phyloP scores from a whole-genome alignment of 306 rosid species.

The Gastrolobium bilobum region DNA sequence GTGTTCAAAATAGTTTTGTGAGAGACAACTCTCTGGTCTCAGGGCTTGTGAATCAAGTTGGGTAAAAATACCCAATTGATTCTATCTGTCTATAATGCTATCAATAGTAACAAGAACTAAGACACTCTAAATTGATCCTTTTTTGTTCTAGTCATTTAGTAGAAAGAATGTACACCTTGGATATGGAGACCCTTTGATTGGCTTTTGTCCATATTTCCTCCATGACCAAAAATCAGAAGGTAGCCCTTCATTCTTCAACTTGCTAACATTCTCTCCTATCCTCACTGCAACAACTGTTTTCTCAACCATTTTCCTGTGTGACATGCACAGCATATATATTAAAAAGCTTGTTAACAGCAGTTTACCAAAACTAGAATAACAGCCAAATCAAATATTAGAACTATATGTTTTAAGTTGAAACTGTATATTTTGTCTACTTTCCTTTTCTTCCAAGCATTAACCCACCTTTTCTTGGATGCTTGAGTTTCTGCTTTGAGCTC shows the following conservation, averaged over 20 bases:
- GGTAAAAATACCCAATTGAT: not conserved
- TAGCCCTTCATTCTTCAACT: constrained; percentile 85
- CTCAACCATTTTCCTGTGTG: constrained; percentile 73
- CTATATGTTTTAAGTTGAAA: not conserved
- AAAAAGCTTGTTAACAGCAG: not conserved
- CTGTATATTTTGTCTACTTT: not conserved
- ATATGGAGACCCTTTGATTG: constrained; percentile 94
- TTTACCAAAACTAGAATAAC: constrained; percentile 33
- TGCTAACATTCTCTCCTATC: constrained; percentile 78
- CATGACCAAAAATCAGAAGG: constrained; percentile 97
- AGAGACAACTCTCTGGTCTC: too few species aligned
- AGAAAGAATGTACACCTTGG: constrained; percentile 71
- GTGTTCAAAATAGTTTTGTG: too few species aligned
- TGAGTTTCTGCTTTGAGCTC: constrained; percentile 59
- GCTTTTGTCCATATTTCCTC: constrained; percentile 98
- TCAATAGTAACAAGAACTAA: not conserved
- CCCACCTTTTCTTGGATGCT: constrained; percentile 69
- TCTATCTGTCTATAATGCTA: constrained; percentile 7
- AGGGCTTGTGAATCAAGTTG: constrained; percentile 35
- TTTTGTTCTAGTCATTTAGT: not conserved
- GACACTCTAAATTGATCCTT: constrained; percentile 4
- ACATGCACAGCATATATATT: constrained; percentile 40
- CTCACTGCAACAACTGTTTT: constrained; percentile 79
- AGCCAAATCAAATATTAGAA: constrained; percentile 18
- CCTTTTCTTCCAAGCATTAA: not conserved